Evolutionary conservation across 192 early-diverging fungal species (phyloP), one percentile per base, ranked within the genome.

Genomic region (Coemansia sp.): DNA sequence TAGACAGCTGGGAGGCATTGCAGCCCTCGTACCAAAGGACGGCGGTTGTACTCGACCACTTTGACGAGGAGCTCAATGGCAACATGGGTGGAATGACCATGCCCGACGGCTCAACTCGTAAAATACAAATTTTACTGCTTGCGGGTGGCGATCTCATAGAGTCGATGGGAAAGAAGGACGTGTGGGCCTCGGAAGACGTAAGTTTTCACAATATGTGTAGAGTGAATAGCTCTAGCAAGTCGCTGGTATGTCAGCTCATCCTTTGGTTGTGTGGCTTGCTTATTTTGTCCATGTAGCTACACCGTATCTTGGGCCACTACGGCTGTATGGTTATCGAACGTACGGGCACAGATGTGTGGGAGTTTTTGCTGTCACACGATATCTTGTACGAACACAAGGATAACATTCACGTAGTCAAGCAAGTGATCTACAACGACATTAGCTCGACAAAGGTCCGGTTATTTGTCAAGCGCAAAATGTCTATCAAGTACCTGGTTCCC

Each of bases 391-490:
- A 91, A 61, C 92, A 99, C 74, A 76, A 94, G 64, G 90, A 90
- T 71, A 94, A 96, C 70, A 93, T 99, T 12, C 88, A 90, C 61
- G 90, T 97, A 37, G 93, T 98, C 48, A 96, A 98, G 75, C 96
- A 98, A 76, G 87, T 95, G 67, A 96, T 99, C 53, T 90, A 95
- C 80, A 99, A 98, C 68, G 98, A 99, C 74, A 98, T 98, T 62
- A 94, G 91, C 69, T 98, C 95, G 6, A 98, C 96, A 23, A 97
- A 98, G 80, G 94, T 99, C 42, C 87, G 93, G 53, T 83, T 98
- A 21, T 97, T 99, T 84, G 90, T 99, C 64, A 94, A 93, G 72
- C 87, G 96, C 21, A 90, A 88, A 36, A 94, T 98, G 92, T 94
- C 92, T 12, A 94, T 97, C 83, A 94, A 94, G 67, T 98, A 99